A percentile compares a stretch with the other conserved stretches of the same genome.
Evolutionary conservation across 2,329 filamentous ascomycete genomes (phyloP).

Genomic region (Akanthomyces uredinophilus): DNA sequence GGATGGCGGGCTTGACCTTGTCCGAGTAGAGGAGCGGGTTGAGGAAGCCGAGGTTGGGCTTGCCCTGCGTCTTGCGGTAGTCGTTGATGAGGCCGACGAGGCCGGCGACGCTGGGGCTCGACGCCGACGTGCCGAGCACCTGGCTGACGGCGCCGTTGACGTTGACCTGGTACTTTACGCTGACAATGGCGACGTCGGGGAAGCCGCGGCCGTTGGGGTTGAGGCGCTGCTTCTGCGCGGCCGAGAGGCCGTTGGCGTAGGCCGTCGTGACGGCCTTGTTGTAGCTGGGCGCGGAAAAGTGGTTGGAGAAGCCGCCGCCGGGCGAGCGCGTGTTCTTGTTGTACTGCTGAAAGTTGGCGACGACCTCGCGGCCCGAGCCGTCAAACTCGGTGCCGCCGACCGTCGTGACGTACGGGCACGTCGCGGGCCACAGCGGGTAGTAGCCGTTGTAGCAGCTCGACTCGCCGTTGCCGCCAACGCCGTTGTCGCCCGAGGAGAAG

Average conservation of each 20-base stretch:
- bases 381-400: slow-evolving; percentile 42
- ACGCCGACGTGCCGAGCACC: slow-evolving; percentile 11
- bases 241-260: neutral
- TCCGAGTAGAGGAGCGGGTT: slow-evolving; percentile 15
- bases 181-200: slow-evolving; percentile 12
- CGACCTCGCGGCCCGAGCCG: neutral
- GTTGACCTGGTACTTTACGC: slow-evolving; percentile 3
- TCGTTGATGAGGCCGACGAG: slow-evolving; percentile 14
- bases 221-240: neutral
- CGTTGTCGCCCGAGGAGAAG: slow-evolving; percentile 32
- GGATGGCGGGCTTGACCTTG: slow-evolving; percentile 17
- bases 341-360: slow-evolving; percentile 10
- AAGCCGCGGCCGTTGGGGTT: slow-evolving; percentile 9
- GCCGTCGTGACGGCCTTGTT: slow-evolving; percentile 4
- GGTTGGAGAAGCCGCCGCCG: slow-evolving; percentile 13
- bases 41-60: slow-evolving; percentile 12
- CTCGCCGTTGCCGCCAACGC: slow-evolving; percentile 22
- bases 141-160: neutral
- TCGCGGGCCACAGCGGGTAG: slow-evolving; percentile 34
- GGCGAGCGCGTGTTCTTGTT: neutral
- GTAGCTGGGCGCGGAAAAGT: slow-evolving; percentile 10
- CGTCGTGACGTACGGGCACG: slow-evolving; percentile 43
- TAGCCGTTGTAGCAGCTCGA: slow-evolving; percentile 18
- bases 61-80: slow-evolving; percentile 11
- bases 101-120: slow-evolving; percentile 6